These are phyloP conservation scores for Dissophora ornata DNA, from an alignment of 192 early-diverging fungal species.

Conservation along the genomic window DNA sequence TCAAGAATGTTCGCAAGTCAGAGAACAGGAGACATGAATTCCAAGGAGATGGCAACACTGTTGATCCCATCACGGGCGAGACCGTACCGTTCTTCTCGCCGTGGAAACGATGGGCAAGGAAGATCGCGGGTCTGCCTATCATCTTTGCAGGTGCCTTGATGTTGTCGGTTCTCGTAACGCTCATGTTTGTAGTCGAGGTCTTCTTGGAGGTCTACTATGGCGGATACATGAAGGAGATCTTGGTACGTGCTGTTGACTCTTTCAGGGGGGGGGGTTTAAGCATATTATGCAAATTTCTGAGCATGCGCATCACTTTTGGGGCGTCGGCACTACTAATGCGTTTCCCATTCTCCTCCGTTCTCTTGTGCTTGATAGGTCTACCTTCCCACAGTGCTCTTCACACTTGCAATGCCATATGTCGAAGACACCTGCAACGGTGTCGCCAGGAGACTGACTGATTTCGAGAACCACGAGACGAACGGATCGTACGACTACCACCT, in stretches of 20 bases:
- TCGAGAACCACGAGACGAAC: slow-evolving; percentile 88
- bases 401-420: slow-evolving; percentile 76
- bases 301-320: too few species aligned
- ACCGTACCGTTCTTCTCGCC: slow-evolving; percentile 74
- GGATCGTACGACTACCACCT: slow-evolving; percentile 74
- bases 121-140: slow-evolving; percentile 64
- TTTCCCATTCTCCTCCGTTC: background rate
- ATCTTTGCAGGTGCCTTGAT: slow-evolving; percentile 68
- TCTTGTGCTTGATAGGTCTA: slow-evolving; percentile 58
- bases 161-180: slow-evolving; percentile 69
- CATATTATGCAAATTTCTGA: too few species aligned
- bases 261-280: too few species aligned
- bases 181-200: slow-evolving; percentile 79
- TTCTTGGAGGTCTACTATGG: slow-evolving; percentile 84
- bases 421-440: slow-evolving; percentile 72
- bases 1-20: slow-evolving; percentile 63
- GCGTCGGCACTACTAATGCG: too few species aligned
- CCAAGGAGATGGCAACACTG: slow-evolving; percentile 63
- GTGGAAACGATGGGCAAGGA: slow-evolving; percentile 76
- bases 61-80: slow-evolving; percentile 82
- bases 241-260: too few species aligned
- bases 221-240: slow-evolving; percentile 74
- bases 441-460: slow-evolving; percentile 74
- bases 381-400: slow-evolving; percentile 79
- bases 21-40: slow-evolving; percentile 79